Evolutionary conservation across 768 basidiomycete genomes (phyloP).

Genomic region (Pholiota microspora): DNA sequence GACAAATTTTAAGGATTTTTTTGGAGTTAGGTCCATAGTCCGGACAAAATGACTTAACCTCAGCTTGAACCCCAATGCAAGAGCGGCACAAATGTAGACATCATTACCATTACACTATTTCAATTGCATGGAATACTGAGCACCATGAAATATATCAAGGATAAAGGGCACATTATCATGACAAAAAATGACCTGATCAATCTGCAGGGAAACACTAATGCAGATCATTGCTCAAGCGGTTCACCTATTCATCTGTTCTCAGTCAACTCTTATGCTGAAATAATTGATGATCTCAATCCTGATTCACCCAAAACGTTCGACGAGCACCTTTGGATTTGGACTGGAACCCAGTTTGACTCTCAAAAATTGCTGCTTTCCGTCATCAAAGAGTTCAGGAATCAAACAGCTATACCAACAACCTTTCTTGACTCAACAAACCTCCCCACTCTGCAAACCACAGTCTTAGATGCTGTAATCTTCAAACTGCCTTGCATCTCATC

Average conservation of each 20-base stretch:
- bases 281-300: neutral
- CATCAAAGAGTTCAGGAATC: neutral
- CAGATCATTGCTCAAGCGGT: neutral
- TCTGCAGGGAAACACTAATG: too few relatives aligned
- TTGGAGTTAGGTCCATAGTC: neutral
- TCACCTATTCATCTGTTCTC: neutral
- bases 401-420: too few relatives aligned
- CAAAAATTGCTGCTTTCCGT: neutral
- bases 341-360: neutral
- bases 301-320: neutral
- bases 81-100: neutral
- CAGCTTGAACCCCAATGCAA: neutral
- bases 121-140: too few relatives aligned
- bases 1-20: too few relatives aligned
- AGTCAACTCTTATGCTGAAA: neutral
- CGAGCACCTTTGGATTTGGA: neutral
- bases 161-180: too few relatives aligned
- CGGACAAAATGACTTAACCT: neutral
- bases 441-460: too few relatives aligned
- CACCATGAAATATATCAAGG: too few relatives aligned
- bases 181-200: too few relatives aligned
- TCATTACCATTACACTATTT: neutral
- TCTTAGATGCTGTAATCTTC: too few relatives aligned
- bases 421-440: too few relatives aligned
- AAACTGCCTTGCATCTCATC: too few relatives aligned